phyloP scores from a whole-genome alignment of 148 eudicot genomes.

The Pharnaceum exiguum region DNA sequence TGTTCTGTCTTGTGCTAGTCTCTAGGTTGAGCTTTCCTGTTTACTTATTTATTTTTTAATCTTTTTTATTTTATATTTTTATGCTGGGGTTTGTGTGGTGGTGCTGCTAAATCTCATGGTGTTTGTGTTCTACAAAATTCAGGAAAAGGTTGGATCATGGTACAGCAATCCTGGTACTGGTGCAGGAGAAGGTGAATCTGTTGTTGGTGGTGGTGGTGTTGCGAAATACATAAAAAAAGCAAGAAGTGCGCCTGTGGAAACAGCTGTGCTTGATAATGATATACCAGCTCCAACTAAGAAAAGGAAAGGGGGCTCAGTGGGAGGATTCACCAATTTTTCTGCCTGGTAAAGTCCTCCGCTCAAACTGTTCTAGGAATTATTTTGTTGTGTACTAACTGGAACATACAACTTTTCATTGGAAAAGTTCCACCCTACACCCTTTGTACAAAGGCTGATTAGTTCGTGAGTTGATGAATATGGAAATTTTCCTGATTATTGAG shows the following conservation, averaged over 20 bases:
- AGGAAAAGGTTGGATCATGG: conserved; percentile 97
- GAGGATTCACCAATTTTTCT: conserved; percentile 66
- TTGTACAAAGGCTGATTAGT: not conserved
- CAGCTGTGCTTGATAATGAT: conserved; percentile 30
- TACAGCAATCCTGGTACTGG: conserved; percentile 85
- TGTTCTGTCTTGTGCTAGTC: not conserved
- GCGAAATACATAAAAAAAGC: conserved; percentile 85
- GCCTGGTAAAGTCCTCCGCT: conserved; percentile 50
- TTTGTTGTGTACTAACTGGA: conserved; percentile 6
- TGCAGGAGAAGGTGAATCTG: conserved; percentile 33
- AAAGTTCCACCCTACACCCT: not conserved
- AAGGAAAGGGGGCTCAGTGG: conserved; percentile 43
- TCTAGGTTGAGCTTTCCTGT: not conserved
- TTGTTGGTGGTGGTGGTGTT: conserved; percentile 55
- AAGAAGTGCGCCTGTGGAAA: conserved; percentile 33
- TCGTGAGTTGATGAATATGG: too few species aligned
- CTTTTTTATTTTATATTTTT: not conserved
- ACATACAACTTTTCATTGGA: not conserved
- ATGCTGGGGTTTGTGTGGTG: not conserved
- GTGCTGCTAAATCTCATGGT: not conserved
- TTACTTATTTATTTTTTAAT: not conserved
- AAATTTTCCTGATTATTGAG: too few species aligned
- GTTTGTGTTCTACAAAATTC: conserved; percentile 16
- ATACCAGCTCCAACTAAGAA: conserved; percentile 47
- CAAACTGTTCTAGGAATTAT: not conserved